Evolutionary conservation across 768 basidiomycete genomes (phyloP).

Genomic region (Tricholoma furcatifolium): DNA sequence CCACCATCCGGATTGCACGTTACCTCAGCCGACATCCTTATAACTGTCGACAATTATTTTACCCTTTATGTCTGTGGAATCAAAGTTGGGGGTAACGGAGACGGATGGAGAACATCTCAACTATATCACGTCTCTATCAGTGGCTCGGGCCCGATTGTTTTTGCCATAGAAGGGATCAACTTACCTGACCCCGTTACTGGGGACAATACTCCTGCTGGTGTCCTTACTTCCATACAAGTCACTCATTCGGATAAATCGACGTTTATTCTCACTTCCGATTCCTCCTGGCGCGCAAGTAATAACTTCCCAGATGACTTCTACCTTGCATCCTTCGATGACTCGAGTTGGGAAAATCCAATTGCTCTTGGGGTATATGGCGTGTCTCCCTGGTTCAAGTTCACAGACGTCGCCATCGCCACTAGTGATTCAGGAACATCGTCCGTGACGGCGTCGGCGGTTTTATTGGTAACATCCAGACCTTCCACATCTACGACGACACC

Average conservation of each 20-base stretch:
- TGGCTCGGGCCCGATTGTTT: constrained; percentile 1
- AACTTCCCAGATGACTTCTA: neutral
- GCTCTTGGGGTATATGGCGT: neutral
- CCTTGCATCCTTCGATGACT: constrained; percentile 2
- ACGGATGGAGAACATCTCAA: neutral
- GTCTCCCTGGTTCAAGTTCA: neutral
- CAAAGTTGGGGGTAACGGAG: too few species aligned
- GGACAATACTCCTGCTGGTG: neutral
- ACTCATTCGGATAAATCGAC: constrained; percentile 2
- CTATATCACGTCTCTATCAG: neutral
- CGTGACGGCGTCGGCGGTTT: neutral
- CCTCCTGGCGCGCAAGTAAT: constrained; percentile 2
- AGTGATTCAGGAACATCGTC: neutral
- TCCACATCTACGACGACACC: neutral
- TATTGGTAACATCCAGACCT: neutral
- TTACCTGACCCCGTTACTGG: neutral
- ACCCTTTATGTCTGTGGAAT: neutral
- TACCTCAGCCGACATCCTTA: constrained; percentile 7
- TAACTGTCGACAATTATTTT: constrained; percentile 6
- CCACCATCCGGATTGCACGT: neutral
- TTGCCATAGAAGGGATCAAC: constrained; percentile 3
- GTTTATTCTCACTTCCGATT: neutral
- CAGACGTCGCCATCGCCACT: neutral
- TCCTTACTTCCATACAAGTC: constrained; percentile 3
- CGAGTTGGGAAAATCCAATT: neutral